Evolutionary conservation across 2,329 filamentous ascomycete species (phyloP).

Genomic region (Pestalotiopsis sp.): DNA sequence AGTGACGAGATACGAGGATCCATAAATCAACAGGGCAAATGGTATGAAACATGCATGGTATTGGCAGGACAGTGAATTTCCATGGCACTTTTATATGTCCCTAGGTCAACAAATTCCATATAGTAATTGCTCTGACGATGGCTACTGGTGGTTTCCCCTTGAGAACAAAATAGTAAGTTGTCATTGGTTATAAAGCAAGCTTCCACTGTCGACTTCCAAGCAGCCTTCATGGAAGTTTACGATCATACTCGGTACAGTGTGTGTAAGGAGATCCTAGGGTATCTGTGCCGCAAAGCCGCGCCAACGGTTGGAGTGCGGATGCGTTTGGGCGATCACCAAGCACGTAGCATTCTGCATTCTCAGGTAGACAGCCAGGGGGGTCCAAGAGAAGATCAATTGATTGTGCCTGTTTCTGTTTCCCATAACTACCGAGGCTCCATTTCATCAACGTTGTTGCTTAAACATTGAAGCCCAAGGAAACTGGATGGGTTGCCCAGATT

Average conservation of each 20-base stretch:
- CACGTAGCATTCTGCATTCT: background rate
- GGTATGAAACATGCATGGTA: background rate
- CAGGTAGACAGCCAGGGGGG: background rate
- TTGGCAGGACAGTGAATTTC: background rate
- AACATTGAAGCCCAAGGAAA: background rate
- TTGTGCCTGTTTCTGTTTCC: background rate
- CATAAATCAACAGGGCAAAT: background rate
- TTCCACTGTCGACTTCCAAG: too few relatives aligned
- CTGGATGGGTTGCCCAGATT: too few relatives aligned
- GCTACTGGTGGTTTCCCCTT: too few relatives aligned
- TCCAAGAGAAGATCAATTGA: background rate
- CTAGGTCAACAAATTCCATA: background rate
- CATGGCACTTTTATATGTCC: background rate
- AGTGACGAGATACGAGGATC: background rate
- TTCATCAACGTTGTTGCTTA: background rate
- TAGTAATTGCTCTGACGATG: background rate
- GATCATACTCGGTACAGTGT: background rate
- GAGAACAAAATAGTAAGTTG: too few relatives aligned
- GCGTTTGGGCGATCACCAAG: background rate
- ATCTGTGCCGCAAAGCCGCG: background rate
- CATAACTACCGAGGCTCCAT: background rate
- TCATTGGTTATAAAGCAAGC: too few relatives aligned
- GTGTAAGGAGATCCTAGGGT: background rate
- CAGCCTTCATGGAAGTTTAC: too few relatives aligned
- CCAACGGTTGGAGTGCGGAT: background rate